These are phyloP conservation scores for Sporobolomyces roseus DNA, from an alignment of 768 basidiomycete species.

Conservation along the genomic window DNA sequence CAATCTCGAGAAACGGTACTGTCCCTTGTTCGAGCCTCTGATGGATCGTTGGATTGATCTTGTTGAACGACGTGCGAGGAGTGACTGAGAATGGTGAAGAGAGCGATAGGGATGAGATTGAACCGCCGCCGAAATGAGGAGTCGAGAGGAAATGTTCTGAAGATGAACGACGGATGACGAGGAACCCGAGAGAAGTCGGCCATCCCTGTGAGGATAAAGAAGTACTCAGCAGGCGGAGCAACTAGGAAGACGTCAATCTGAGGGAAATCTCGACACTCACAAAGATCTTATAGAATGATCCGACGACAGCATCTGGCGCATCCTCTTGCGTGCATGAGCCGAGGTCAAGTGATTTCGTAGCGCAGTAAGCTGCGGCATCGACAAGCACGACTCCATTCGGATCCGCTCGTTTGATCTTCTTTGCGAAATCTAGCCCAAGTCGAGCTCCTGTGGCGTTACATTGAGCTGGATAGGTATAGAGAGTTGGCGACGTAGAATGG, in stretches of 20 bases:
- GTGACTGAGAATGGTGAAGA: slow-evolving; percentile 15
- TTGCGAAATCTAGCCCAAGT: slow-evolving; percentile 20
- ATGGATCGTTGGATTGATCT: slow-evolving; percentile 15
- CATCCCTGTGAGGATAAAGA: no score
- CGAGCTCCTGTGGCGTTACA: slow-evolving; percentile 45
- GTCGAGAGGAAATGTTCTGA: slow-evolving; percentile 15
- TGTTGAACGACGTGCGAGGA: not conserved
- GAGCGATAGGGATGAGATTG: slow-evolving; percentile 39
- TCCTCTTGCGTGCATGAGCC: slow-evolving; percentile 13
- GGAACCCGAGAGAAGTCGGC: slow-evolving; percentile 44
- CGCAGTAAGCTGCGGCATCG: slow-evolving; percentile 43
- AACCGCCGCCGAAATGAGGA: slow-evolving; percentile 44
- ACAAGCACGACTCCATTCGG: slow-evolving; percentile 31
- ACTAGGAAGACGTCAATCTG: not conserved
- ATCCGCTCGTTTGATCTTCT: slow-evolving; percentile 23
- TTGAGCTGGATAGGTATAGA: slow-evolving; percentile 42
- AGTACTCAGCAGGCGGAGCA: not conserved
- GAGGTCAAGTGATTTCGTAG: slow-evolving; percentile 39
- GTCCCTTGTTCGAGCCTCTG: slow-evolving; percentile 42
- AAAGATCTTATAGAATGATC: slow-evolving; percentile 45
- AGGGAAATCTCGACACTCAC: slow-evolving; percentile 1
- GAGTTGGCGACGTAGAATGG: not conserved
- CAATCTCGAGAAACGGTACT: slow-evolving; percentile 41
- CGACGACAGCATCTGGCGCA: slow-evolving; percentile 43
- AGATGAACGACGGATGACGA: slow-evolving; percentile 41